phyloP scores from a whole-genome alignment of 176 grass and related monocot species.

The Metroxylon sagu region DNA sequence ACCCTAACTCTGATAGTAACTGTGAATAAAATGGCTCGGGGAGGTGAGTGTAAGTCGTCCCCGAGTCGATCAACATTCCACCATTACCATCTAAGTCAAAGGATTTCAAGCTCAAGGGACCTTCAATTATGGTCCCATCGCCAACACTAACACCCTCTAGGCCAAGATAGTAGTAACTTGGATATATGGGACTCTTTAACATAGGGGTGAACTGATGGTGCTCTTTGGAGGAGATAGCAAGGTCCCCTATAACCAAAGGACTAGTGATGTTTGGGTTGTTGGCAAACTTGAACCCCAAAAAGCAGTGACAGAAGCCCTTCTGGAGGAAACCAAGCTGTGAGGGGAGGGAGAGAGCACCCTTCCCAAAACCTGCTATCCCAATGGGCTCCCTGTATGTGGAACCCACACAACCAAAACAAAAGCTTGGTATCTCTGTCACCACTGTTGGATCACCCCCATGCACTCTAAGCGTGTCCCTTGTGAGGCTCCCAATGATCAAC shows the following conservation, averaged over 20 bases:
- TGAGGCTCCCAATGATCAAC: conserved; percentile 32
- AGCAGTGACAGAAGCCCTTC: conserved; percentile 49
- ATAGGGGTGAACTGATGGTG: conserved; percentile 37
- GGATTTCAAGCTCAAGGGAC: not conserved
- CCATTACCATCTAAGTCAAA: conserved; percentile 25
- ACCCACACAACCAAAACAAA: conserved; percentile 39
- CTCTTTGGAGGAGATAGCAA: conserved; percentile 19
- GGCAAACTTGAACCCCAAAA: conserved; percentile 31
- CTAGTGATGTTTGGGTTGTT: conserved; percentile 35
- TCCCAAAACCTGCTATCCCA: conserved; percentile 47
- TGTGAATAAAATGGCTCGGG: conserved; percentile 29
- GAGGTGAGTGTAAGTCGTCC: conserved; percentile 45
- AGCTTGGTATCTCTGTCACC: conserved; percentile 5
- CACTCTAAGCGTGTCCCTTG: conserved; percentile 26
- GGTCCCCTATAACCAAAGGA: conserved; percentile 37
- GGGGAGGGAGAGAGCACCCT: conserved; percentile 29
- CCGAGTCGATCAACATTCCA: conserved; percentile 32
- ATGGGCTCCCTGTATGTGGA: conserved; percentile 36
- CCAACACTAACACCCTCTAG: conserved; percentile 18
- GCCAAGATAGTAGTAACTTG: conserved; percentile 39
- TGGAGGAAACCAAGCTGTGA: conserved; percentile 37
- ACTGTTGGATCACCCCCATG: conserved; percentile 5
- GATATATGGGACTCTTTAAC: conserved; percentile 26
- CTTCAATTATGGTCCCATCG: not conserved
- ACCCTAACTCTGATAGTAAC: not conserved